Evolutionary conservation across 495 filamentous ascomycete genomes (phyloP), one percentile per base, ranked within the genome.

Genomic region (Xylaria nigripes): DNA sequence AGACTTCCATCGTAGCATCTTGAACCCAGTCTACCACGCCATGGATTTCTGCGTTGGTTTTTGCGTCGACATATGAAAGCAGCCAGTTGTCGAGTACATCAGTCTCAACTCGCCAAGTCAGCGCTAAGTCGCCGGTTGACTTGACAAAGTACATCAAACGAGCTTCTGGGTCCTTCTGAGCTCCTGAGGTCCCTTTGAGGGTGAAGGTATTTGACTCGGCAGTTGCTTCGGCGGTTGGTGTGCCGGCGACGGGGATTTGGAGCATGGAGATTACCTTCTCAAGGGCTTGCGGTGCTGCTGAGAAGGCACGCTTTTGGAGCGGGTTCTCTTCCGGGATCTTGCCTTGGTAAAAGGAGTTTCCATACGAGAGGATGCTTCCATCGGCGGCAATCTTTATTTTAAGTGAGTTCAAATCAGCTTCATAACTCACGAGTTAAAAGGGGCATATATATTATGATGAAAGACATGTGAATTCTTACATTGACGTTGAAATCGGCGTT

Each of bases 401-500:
- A 19, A 24, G 27, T 67, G 29, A 67, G 62, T 24, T 54, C 23
- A 18, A 8, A 44, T 38, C 21, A 15, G 38, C 51, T 29, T 41
- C 32, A 24, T 21, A 15, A 27, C 6, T 44, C n/a, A n/a, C n/a
- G n/a, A n/a, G n/a, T n/a, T n/a, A n/a, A n/a, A n/a, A n/a, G n/a
- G n/a, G n/a, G n/a, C n/a, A n/a, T n/a, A n/a, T n/a, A n/a, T n/a
- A n/a, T n/a, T n/a, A n/a, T n/a, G n/a, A n/a, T n/a, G n/a, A 30
- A 8, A 22, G 1, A 22, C 19, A 10, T 34, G 15, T 5, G 19
- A 9, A 8, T 8, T 53, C 74, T 62, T 50, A 81, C 72, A 50
- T 81, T 81, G 54, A 80, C 76, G 22, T 81, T 79, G 56, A 78
- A 76, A 56, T 78, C 74, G 2, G 75, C 75, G 63, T 80, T 80